Base-by-base conservation (phyloP, 2,329 filamentous ascomycete species). In the Botrytis pseudocinerea region DNA sequence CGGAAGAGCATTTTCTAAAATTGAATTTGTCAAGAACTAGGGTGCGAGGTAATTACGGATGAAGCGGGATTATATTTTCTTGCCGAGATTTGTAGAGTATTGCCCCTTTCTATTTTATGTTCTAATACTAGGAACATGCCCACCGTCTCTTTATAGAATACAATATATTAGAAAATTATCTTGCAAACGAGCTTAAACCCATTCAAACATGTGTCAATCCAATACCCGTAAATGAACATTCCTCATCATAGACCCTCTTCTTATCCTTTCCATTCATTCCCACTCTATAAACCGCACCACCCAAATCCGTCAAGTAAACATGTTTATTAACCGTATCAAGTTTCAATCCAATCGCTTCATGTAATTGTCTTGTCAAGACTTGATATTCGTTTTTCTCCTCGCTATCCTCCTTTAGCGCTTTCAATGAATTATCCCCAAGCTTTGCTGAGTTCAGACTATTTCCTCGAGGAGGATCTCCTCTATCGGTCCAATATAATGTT, bases 401-500 rank as follows among this genome's bases (percentile, higher is more conserved):
- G 22, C 2, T 66, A 38, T 59, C 62, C 35, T 51, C 51, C 25
- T 40, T 66, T 12, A 71, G 42, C 25, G 32, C 57, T 44, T 69
- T 71, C 25, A 62, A 22, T 22, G 46, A 51, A 2, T 14, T 10
- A 1, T 48, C 59, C 1, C 25, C 61, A 9, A 77, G 28, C 40
- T 51, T 74, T 1, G 80, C 81, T 9, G 82, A 79, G 77, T 89
- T 88, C 73, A 90, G 75, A 18, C 84, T 84, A 77, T 88, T 89
- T 0, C 88, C 88, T 14, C 80, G 77, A 0, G 88, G 88, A 1
- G 85, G 79, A 75, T 90, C 88, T 6, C 88, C 89, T 0, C 89
- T 82, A 75, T 90, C 89, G 0, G 88, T 89, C 89, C 88, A 90
- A 78, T 88, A 90, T 40, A 91, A 80, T 1, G 78, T 81, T 42